Conservation (phyloP, 108 stramenopile species). For the Pseudonitzschia pungens region DNA sequence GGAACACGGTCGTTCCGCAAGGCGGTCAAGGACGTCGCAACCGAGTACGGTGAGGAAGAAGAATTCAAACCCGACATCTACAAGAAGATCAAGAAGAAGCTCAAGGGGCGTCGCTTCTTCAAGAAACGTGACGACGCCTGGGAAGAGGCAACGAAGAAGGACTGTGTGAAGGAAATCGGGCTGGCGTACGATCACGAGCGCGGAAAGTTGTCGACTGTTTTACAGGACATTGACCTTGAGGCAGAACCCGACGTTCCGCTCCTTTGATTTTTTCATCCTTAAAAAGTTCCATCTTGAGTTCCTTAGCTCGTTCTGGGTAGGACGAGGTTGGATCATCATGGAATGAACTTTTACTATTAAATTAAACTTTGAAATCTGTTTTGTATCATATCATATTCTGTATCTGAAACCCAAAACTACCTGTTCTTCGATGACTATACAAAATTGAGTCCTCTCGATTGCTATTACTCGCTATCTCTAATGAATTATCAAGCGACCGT, state of each 20-base stretch:
- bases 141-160: slow-evolving; percentile 20
- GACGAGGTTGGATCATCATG: too few relatives aligned
- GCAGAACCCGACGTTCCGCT: not conserved
- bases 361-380: too few relatives aligned
- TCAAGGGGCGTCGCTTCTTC: slow-evolving; percentile 28
- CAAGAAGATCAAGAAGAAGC: slow-evolving; percentile 4
- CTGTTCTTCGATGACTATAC: too few relatives aligned
- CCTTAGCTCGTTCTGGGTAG: too few relatives aligned
- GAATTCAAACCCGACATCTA: slow-evolving; percentile 23
- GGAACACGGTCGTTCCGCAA: slow-evolving; percentile 21
- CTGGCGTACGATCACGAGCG: slow-evolving; percentile 8
- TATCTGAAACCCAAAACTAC: too few relatives aligned
- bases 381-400: too few relatives aligned
- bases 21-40: slow-evolving; percentile 5
- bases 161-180: slow-evolving; percentile 12
- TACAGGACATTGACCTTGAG: not conserved
- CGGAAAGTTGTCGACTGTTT: not conserved
- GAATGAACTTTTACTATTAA: too few relatives aligned
- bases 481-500: too few relatives aligned
- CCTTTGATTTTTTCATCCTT: not conserved
- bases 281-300: too few relatives aligned
- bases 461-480: too few relatives aligned
- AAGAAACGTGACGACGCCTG: slow-evolving; percentile 12
- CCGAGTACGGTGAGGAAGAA: not conserved
- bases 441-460: too few relatives aligned